Evolutionary conservation across 441 rosid genomes (phyloP), one percentile per base, ranked within the genome.

Genomic region (Brassica hybrid): DNA sequence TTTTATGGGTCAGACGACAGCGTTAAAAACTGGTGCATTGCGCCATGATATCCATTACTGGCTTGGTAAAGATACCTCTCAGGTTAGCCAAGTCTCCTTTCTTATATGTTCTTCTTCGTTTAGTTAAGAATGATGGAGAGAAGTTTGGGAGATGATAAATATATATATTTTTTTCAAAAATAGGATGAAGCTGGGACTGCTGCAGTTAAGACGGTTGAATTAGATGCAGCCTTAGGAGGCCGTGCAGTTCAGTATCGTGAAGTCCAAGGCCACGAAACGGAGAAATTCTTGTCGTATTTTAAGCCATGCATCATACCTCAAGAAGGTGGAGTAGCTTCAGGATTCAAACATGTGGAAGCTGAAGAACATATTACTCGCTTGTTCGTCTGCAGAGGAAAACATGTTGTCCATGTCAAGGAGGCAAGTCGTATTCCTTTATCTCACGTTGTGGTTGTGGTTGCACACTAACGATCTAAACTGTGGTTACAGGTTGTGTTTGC

Each of bases 231-330:
- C 43, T 94, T 96, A 68, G 99, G 99, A 78, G 99, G 99, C 68
- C 97, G 98, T 76, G 97, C 99, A 59, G 97, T 91, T 76, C 97
- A 96, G 85, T 94, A 94, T 79, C 94, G 98, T 82, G 99, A 96
- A 89, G 90, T 88, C 52, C 99, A 96, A 78, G 97, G 99, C 75
- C 91, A 93, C 73, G 99, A 96, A 87, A 92, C 98, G 1, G 99
- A 94, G 84, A 96, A 86, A 80, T 96, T 96, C 79, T 82, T 96
- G 59, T 96, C 99, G 1, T 92, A 93, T 82, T 96, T 96, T 73
- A 96, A 96, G 71, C 99, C 99, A 32, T 96, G 99, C 79, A 96
- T 96, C 71, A 91, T 96, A 73, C 99, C 99, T 70, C 93, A 88
- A 79, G 97, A 94, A 84, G 99, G 99, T 71, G 99, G 99, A 67